Base-by-base conservation (phyloP, 495 filamentous ascomycete genomes). In the Chaetomium tenue region DNA sequence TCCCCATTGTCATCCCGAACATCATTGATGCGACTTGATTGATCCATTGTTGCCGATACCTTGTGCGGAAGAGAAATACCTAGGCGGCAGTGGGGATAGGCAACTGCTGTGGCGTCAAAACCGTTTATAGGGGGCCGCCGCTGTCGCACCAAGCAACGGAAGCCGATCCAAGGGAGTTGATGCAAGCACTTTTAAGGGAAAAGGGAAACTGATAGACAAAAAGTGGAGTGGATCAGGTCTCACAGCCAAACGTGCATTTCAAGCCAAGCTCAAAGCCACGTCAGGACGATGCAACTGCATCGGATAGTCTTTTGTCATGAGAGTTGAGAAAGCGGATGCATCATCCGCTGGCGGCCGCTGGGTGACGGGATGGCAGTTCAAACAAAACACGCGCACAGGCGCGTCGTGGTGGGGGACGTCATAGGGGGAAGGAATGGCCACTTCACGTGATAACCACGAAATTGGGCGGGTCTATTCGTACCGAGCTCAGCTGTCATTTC, bases 1-100 rank as follows among this genome's bases (percentile, higher is more conserved):
- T 78, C 76, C 15, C 39, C 62, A 28, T 77, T 74, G 26, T 44
- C 52, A 30, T 52, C 37, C 25, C 50, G 52, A 15, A 26, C 33
- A 44, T 64, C 53, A 33, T 71, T 66, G 70, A 58, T 65, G 68
- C 60, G 55, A 22, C 44, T 22, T 58, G 59, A 37, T 33, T 56
- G 50, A 26, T 53, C 70, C 63, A 70, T 66, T 64, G 63, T 52
- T 26, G 61, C 53, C 15, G 63, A 60, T 30, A 51, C 48, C 51
- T 57, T 64, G 58, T 56, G 58, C 25, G 12, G 57, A 60, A 30
- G 62, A 60, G 46, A 42, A 58, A 33, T 20, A 52, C 47, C 33
- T 60, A 46, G 53, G 56, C 54, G n/a, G 16, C n/a, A 47, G 46
- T 2, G 12, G 55, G 25, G 26, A 47, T 6, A 64, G 50, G 60